Percentiles rank a stretch among this genome's conserved stretches.
Evolutionary conservation across 139 green algal genomes (phyloP).

Genomic region (Asterochloris erici): DNA sequence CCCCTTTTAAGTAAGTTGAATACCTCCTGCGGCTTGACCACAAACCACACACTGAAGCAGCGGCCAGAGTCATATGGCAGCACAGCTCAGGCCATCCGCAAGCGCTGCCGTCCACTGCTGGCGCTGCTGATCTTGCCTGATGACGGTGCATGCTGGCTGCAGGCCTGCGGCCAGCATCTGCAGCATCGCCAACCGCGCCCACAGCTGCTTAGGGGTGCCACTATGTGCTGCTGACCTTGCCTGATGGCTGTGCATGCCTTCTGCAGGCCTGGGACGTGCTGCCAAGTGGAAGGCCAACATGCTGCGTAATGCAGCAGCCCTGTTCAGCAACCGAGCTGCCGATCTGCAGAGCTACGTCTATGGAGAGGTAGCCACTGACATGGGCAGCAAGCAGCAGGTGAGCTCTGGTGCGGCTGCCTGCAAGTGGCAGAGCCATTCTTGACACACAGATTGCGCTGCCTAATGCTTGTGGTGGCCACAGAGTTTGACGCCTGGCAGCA

Average conservation of each 20-base stretch:
- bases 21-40: background rate
- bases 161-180: too few species aligned
- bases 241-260: background rate
- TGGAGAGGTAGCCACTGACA: slow-evolving; percentile 16
- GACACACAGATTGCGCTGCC: too few species aligned
- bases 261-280: slow-evolving; percentile 41
- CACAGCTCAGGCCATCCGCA: too few species aligned
- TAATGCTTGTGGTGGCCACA: too few species aligned
- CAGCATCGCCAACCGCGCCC: too few species aligned
- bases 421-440: too few species aligned
- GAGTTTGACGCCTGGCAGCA: too few species aligned
- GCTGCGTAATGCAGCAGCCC: slow-evolving; percentile 26
- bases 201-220: too few species aligned
- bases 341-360: slow-evolving; percentile 61
- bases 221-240: background rate
- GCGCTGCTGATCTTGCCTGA: too few species aligned
- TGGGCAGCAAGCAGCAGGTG: background rate
- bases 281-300: slow-evolving; percentile 61
- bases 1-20: background rate
- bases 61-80: background rate
- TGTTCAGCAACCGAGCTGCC: slow-evolving; percentile 42
- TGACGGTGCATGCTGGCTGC: too few species aligned
- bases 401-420: background rate
- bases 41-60: background rate
- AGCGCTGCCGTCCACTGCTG: too few species aligned